phyloP scores from a whole-genome alignment of 1,139 yeast genomes.

The Ogataea hybrid region DNA sequence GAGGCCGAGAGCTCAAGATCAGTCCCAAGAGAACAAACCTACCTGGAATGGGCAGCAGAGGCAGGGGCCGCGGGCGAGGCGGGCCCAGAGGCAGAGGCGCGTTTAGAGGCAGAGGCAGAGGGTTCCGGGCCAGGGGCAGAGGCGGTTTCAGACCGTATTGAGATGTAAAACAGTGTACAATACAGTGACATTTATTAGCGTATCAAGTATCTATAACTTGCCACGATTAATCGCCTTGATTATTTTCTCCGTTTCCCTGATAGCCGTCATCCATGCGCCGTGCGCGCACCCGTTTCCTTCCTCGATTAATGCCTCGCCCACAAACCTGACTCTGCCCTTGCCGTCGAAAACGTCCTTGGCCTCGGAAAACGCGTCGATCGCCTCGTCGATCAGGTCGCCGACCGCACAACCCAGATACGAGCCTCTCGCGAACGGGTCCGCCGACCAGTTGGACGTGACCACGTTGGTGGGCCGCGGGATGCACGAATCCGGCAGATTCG shows the following conservation, averaged over 20 bases:
- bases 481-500: constrained; percentile 12
- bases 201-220: constrained; percentile 16
- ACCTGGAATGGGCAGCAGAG: constrained; percentile 51
- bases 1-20: constrained; percentile 57
- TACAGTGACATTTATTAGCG: not conserved
- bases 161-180: constrained; percentile 3
- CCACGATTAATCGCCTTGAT: constrained; percentile 23
- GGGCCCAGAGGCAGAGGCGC: constrained; percentile 26
- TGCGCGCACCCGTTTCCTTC: constrained; percentile 88
- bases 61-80: constrained; percentile 38
- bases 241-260: constrained; percentile 54
- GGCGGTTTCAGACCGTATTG: constrained; percentile 41
- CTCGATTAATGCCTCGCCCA: constrained; percentile 77
- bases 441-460: constrained; percentile 67
- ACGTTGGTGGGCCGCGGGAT: constrained; percentile 48
- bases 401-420: constrained; percentile 53
- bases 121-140: constrained; percentile 29
- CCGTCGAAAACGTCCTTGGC: constrained; percentile 33
- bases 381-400: constrained; percentile 27
- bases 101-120: constrained; percentile 39
- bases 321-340: constrained; percentile 57
- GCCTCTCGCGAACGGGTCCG: constrained; percentile 67
- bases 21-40: constrained; percentile 66
- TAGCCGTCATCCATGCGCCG: constrained; percentile 73
- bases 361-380: constrained; percentile 23